These are phyloP conservation scores for Agaricus subrufescens DNA, from an alignment of 768 basidiomycete species.

Conservation along the genomic window DNA sequence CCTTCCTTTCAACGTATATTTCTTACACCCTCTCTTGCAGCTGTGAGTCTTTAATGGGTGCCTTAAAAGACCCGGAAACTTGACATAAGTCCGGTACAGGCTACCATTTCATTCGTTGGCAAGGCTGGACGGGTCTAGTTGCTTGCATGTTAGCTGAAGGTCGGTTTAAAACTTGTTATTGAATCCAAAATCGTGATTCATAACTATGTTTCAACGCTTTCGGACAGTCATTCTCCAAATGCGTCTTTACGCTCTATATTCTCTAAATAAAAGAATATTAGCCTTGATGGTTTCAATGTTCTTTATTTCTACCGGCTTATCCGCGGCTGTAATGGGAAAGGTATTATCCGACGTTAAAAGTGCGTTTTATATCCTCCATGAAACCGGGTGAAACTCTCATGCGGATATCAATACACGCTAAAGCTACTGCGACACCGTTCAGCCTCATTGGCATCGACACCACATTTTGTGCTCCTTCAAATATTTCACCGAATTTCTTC, in stretches of 20 bases:
- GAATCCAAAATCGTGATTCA: neutral
- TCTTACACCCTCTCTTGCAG: neutral
- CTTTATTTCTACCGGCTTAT: slow-evolving; percentile 30
- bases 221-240: slow-evolving; percentile 51
- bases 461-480: slow-evolving; percentile 38
- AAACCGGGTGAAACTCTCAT: neutral
- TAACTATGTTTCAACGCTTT: neutral
- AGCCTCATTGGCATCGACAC: slow-evolving; percentile 14
- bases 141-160: slow-evolving; percentile 53
- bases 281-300: slow-evolving; percentile 39
- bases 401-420: neutral
- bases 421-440: slow-evolving; percentile 17
- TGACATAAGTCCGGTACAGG: slow-evolving; percentile 21
- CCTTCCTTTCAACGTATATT: neutral
- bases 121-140: slow-evolving; percentile 56
- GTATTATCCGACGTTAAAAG: slow-evolving; percentile 36
- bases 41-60: neutral
- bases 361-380: slow-evolving; percentile 13
- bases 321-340: slow-evolving; percentile 44
- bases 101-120: slow-evolving; percentile 47
- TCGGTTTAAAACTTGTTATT: slow-evolving; percentile 18
- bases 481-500: slow-evolving; percentile 40
- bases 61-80: neutral
- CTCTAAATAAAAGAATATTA: slow-evolving; percentile 46
- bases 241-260: slow-evolving; percentile 60